Percentiles rank a stretch among this genome's conserved stretches.
Evolutionary conservation across 2,329 filamentous ascomycete species (phyloP).

Genomic region (Lecanicillium sp.): DNA sequence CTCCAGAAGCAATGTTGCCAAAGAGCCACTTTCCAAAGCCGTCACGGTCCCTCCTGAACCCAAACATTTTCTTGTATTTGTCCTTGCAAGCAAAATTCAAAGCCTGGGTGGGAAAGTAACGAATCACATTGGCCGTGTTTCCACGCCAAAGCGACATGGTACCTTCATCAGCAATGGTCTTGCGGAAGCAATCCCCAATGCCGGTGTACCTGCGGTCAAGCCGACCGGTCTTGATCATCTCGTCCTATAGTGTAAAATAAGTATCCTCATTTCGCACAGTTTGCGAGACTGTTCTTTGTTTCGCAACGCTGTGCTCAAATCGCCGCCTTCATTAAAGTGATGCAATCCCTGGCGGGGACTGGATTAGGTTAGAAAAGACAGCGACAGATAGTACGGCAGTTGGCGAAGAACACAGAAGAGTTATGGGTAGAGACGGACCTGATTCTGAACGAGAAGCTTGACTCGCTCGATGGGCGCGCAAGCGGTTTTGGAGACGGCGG

Average conservation of each 20-base stretch:
- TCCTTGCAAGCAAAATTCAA: slow-evolving; percentile 99
- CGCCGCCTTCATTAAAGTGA: not conserved
- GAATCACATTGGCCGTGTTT: slow-evolving; percentile 99
- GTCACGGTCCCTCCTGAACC: slow-evolving; percentile 99
- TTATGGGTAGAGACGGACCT: slow-evolving; percentile 56
- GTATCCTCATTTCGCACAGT: not conserved
- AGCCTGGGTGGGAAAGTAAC: slow-evolving; percentile 99
- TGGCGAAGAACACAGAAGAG: not conserved
- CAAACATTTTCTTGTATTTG: slow-evolving; percentile 99
- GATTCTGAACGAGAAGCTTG: slow-evolving; percentile 99
- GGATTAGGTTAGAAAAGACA: slow-evolving; percentile 4
- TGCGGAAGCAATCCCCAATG: slow-evolving; percentile 91
- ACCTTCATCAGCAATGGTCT: slow-evolving; percentile 87
- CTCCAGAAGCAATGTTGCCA: slow-evolving; percentile 99
- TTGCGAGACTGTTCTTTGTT: not conserved
- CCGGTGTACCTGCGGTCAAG: slow-evolving; percentile 95
- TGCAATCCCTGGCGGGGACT: slow-evolving; percentile 1
- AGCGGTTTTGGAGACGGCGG: slow-evolving; percentile 99
- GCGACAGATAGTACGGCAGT: slow-evolving; percentile 19
- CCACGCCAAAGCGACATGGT: slow-evolving; percentile 94
- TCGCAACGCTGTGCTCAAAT: not conserved
- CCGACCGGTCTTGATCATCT: slow-evolving; percentile 98
- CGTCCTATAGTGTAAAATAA: slow-evolving; percentile 61
- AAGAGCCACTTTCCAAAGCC: slow-evolving; percentile 98
- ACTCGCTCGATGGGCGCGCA: slow-evolving; percentile 99